Percentiles rank a stretch among this genome's conserved stretches.
These are phyloP conservation scores for Colletotrichum noveboracense DNA, from an alignment of 2,329 filamentous ascomycete genomes.

Conservation along the genomic window DNA sequence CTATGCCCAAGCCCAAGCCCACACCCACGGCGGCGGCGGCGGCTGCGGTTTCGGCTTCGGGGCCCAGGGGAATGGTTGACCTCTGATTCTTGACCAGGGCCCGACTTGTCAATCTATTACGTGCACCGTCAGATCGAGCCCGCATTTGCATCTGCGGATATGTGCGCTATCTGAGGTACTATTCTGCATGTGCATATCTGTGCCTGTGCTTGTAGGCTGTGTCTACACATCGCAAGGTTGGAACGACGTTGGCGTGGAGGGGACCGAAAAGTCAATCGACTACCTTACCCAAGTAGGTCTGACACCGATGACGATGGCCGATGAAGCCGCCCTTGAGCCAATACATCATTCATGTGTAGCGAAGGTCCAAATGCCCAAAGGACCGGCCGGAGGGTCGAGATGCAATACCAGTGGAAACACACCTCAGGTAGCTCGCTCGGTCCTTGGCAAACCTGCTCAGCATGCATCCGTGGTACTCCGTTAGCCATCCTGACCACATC, in stretches of 20 bases:
- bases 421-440: too few relatives aligned
- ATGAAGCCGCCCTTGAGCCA: background rate
- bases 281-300: background rate
- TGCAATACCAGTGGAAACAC: background rate
- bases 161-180: too few relatives aligned
- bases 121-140: background rate
- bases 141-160: background rate
- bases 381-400: background rate
- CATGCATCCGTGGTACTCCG: background rate
- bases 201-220: too few relatives aligned
- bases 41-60: background rate
- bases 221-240: too few relatives aligned
- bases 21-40: background rate
- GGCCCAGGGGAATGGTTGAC: constrained; percentile 11
- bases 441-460: background rate
- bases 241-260: too few relatives aligned
- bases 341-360: background rate
- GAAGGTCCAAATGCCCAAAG: background rate
- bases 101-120: background rate
- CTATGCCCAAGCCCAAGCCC: background rate
- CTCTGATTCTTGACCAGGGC: background rate
- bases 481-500: too few relatives aligned
- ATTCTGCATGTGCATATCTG: too few relatives aligned
- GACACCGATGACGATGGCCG: background rate
- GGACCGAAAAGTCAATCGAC: background rate